phyloP scores from a whole-genome alignment of 2,329 filamentous ascomycete species.

The Sphaerulina vaccinii region DNA sequence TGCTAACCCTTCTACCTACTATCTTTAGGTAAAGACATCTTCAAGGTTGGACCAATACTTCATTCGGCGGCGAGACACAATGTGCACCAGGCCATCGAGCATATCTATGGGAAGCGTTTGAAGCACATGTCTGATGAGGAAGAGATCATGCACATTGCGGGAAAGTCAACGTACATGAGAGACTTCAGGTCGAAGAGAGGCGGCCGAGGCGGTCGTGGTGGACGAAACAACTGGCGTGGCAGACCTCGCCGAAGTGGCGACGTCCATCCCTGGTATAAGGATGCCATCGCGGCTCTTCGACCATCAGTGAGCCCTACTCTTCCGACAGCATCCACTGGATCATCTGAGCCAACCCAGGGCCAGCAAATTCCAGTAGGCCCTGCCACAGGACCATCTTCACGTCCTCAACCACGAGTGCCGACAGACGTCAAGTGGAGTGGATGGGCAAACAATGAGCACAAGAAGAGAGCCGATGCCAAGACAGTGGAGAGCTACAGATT shows the following conservation, averaged over 20 bases:
- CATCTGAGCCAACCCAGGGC: background rate
- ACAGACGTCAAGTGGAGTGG: background rate
- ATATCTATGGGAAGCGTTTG: conserved; percentile 8
- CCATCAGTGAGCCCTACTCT: background rate
- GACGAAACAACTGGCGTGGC: background rate
- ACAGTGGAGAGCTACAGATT: background rate
- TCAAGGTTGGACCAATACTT: conserved; percentile 4
- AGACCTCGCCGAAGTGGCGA: background rate
- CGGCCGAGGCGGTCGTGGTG: background rate
- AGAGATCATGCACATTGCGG: conserved; percentile 10
- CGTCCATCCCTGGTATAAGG: conserved; percentile 7
- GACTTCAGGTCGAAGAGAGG: background rate
- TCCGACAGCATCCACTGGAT: background rate
- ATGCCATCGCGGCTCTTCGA: background rate
- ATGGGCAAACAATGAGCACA: conserved; percentile 1
- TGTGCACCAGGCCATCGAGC: conserved; percentile 3
- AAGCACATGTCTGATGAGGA: background rate
- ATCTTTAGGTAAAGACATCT: background rate
- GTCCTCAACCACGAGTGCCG: background rate
- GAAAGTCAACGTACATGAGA: background rate
- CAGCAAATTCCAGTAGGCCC: background rate
- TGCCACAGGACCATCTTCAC: background rate
- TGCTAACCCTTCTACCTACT: too few species aligned
- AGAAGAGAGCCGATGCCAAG: conserved; percentile 1
- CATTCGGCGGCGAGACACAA: conserved; percentile 1